A percentile compares a stretch with the other conserved stretches of the same genome.
Evolutionary conservation across 371 early-diverging fungal species (phyloP).

Genomic region (Chytridium lagenaria): DNA sequence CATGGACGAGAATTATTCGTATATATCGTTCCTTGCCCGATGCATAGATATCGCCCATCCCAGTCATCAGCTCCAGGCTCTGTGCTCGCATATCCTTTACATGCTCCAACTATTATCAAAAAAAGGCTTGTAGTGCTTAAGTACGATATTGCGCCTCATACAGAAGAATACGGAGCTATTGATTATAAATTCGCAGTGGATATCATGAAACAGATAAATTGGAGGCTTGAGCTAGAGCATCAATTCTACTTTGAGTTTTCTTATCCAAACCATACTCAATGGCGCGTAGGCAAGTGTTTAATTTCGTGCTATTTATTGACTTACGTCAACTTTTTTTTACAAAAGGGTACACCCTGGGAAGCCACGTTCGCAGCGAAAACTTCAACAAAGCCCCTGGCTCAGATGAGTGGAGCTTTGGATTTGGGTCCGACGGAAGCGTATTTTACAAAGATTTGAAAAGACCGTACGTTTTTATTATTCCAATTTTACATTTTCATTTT

Average conservation of each 20-base stretch:
- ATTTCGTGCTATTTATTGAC: not conserved
- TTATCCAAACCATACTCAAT: slow-evolving; percentile 41
- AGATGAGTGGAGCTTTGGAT: slow-evolving; percentile 50
- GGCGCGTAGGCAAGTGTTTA: slow-evolving; percentile 51
- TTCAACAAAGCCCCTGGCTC: slow-evolving; percentile 45
- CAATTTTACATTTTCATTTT: not conserved
- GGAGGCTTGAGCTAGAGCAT: slow-evolving; percentile 44
- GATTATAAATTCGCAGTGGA: slow-evolving; percentile 41
- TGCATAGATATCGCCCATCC: slow-evolving; percentile 55
- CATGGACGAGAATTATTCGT: slow-evolving; percentile 38
- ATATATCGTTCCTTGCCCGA: slow-evolving; percentile 44
- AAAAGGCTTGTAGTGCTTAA: slow-evolving; percentile 45
- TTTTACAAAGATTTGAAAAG: slow-evolving; percentile 28
- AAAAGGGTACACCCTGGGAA: slow-evolving; percentile 21
- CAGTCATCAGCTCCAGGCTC: slow-evolving; percentile 51
- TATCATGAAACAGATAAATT: slow-evolving; percentile 45
- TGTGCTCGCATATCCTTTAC: slow-evolving; percentile 52
- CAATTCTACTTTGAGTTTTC: slow-evolving; percentile 55
- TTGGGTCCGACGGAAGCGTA: slow-evolving; percentile 35
- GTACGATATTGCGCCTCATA: slow-evolving; percentile 44
- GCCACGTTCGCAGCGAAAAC: slow-evolving; percentile 10
- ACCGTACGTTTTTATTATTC: slow-evolving; percentile 21
- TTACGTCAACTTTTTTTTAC: too few species aligned
- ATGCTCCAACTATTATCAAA: slow-evolving; percentile 47
- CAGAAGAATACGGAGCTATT: slow-evolving; percentile 41